These are phyloP conservation scores for Mycoemilia scoparia DNA, from an alignment of 192 early-diverging fungal species.

Conservation along the genomic window DNA sequence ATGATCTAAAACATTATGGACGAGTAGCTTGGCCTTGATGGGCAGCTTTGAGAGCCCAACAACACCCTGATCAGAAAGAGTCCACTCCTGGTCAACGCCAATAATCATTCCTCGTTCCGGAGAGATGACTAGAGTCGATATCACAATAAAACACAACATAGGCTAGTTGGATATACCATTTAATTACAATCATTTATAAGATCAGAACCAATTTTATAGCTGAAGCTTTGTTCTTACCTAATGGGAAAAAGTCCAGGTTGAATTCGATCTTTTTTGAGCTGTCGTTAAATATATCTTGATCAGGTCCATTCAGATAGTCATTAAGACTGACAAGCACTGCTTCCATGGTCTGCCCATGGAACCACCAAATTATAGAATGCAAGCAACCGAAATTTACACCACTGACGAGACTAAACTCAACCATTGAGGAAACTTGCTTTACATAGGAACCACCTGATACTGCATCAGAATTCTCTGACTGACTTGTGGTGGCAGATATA, in stretches of 20 bases:
- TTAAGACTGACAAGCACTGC: constrained; percentile 21
- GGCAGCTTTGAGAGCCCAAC: constrained; percentile 12
- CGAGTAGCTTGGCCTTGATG: constrained; percentile 18
- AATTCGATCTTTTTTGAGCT: no score
- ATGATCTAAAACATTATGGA: constrained; percentile 16
- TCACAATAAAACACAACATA: no score
- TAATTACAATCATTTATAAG: no score
- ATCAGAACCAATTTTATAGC: no score
- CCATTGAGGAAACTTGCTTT: no score
- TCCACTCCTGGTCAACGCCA: constrained; percentile 28
- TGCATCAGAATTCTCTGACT: no score
- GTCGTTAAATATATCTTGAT: no score
- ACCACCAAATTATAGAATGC: constrained; percentile 30
- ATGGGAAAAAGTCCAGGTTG: constrained; percentile 22
- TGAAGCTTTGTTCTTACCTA: no score
- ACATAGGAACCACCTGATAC: no score
- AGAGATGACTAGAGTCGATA: constrained; percentile 16
- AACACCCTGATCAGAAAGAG: constrained; percentile 9
- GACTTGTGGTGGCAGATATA: no score
- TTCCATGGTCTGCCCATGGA: constrained; percentile 11
- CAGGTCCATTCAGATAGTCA: constrained; percentile 26
- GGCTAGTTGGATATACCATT: no score
- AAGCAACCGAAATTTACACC: constrained; percentile 28
- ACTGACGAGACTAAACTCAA: constrained; percentile 12
- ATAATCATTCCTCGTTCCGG: constrained; percentile 20